These are phyloP conservation scores for Acanthamoeba royreba DNA, from an alignment of 208 protist genomes.

Conservation along the genomic window DNA sequence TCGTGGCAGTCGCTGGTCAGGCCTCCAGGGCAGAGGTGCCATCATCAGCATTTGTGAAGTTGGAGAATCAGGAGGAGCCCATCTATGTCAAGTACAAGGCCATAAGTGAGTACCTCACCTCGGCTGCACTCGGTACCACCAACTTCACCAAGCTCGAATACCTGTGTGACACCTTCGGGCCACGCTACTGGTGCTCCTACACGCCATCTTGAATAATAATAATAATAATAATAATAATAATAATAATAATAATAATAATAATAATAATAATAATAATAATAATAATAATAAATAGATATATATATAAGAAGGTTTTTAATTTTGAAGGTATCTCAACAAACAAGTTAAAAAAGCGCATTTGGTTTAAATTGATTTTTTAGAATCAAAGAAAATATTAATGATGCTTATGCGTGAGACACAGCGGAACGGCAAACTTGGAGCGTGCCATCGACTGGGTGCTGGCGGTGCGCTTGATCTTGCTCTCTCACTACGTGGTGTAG, in stretches of 20 bases:
- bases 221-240: not conserved
- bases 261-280: not conserved
- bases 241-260: not conserved
- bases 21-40: too few relatives aligned
- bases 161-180: slow-evolving; percentile 34
- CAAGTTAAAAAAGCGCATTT: not conserved
- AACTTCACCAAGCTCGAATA: slow-evolving; percentile 36
- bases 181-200: not conserved
- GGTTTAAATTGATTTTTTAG: not conserved
- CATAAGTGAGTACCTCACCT: not conserved
- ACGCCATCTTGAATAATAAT: not conserved
- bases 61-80: not conserved
- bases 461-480: not conserved
- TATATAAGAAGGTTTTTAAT: not conserved
- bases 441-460: slow-evolving; percentile 20
- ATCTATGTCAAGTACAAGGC: not conserved
- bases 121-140: not conserved
- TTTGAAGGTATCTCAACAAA: not conserved
- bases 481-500: not conserved
- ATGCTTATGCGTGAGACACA: too few relatives aligned
- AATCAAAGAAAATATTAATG: not conserved
- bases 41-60: too few relatives aligned
- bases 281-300: too few relatives aligned
- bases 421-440: not conserved
- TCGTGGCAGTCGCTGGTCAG: too few relatives aligned